Conservation (phyloP, 768 basidiomycete genomes). For the Termitomyces heimii region DNA sequence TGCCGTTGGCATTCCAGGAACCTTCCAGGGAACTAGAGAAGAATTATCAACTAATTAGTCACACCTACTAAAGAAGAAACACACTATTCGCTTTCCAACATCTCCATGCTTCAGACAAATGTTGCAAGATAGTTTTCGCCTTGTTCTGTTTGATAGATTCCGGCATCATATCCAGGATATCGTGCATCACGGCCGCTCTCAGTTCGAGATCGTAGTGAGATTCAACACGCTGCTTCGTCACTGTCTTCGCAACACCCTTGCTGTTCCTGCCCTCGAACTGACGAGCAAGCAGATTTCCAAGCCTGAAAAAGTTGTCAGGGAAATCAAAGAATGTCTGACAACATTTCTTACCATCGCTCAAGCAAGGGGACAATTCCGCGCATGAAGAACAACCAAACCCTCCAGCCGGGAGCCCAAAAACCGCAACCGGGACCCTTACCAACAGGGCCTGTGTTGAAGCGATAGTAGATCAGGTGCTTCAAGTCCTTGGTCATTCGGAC, state of each 20-base stretch:
- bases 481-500: conserved; percentile 99
- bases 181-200: conserved; percentile 98
- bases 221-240: conserved; percentile 98
- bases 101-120: conserved; percentile 97
- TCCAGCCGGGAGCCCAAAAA: conserved; percentile 99
- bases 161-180: conserved; percentile 99
- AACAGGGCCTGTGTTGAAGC: conserved; percentile 99
- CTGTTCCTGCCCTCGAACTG: conserved; percentile 98
- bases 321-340: neutral
- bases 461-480: conserved; percentile 97
- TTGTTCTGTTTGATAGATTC: conserved; percentile 99
- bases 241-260: conserved; percentile 95
- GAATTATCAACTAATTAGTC: neutral
- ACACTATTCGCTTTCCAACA: conserved; percentile 92
- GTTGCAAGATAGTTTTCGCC: conserved; percentile 98
- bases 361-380: conserved; percentile 96
- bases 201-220: conserved; percentile 98
- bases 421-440: conserved; percentile 99
- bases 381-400: conserved; percentile 99
- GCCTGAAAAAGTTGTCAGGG: conserved; percentile 30
- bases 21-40: conserved; percentile 91
- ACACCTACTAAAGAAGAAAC: conserved; percentile 16
- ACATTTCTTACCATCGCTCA: conserved; percentile 71
- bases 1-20: conserved; percentile 98
- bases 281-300: conserved; percentile 94